Evolutionary conservation across 257 asterid genomes (phyloP).

Genomic region (Verbascum thapsus): DNA sequence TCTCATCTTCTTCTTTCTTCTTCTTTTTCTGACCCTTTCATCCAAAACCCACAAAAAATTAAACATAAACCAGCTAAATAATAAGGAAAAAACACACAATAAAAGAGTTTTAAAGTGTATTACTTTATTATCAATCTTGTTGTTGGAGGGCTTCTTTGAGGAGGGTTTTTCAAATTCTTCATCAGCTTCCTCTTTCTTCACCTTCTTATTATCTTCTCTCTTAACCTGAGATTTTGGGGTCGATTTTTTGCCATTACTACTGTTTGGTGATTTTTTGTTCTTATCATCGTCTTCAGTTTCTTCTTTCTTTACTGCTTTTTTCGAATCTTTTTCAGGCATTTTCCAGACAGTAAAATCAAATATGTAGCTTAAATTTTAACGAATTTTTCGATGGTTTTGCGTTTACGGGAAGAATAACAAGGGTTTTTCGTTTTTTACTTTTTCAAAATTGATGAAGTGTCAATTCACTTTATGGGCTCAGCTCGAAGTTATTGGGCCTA

Average conservation of each 20-base stretch:
- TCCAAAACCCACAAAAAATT: constrained; percentile 21
- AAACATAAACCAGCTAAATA: not conserved
- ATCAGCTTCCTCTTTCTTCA: constrained; percentile 51
- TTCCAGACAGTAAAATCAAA: not conserved
- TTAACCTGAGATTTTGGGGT: constrained; percentile 34
- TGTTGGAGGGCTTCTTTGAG: constrained; percentile 35
- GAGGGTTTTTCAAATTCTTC: constrained; percentile 48
- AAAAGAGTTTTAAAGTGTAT: not conserved
- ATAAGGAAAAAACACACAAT: not conserved
- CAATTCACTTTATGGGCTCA: no score
- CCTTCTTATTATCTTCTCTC: constrained; percentile 33
- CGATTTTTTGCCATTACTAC: constrained; percentile 42
- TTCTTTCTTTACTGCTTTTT: constrained; percentile 41
- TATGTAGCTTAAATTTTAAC: no score
- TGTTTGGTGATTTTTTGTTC: constrained; percentile 38
- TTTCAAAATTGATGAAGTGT: no score
- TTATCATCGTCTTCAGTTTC: constrained; percentile 42
- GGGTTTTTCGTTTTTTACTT: not conserved
- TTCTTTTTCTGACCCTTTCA: constrained; percentile 33
- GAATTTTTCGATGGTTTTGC: not conserved
- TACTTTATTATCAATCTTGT: constrained; percentile 36
- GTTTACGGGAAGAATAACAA: not conserved
- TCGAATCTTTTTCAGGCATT: constrained; percentile 44
- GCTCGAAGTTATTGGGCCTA: no score
- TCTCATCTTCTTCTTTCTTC: constrained; percentile 35